phyloP scores from a whole-genome alignment of 139 green algal species.

The Zygnema cylindricum region DNA sequence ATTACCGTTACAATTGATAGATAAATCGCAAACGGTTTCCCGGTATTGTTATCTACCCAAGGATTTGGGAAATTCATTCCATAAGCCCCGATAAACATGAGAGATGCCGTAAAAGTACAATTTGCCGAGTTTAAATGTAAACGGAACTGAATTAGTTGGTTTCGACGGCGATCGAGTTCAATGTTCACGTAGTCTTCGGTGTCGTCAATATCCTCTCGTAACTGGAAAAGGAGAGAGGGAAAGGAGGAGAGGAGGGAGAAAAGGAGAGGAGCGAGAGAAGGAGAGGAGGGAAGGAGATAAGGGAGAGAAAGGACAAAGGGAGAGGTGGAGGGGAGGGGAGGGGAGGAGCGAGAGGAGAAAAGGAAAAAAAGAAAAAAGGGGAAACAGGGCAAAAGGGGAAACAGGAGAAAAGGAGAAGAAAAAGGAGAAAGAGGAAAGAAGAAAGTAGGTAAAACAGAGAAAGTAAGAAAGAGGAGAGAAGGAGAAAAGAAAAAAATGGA shows the following conservation, averaged over 20 bases:
- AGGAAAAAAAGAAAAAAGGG: neutral
- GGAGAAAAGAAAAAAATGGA: neutral
- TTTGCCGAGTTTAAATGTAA: neutral
- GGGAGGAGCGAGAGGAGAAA: neutral
- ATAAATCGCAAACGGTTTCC: neutral
- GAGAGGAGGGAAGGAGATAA: neutral
- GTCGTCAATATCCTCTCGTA: slow-evolving; percentile 95
- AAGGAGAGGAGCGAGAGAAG: slow-evolving; percentile 7
- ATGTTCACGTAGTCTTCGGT: slow-evolving; percentile 97
- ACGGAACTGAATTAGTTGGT: slow-evolving; percentile 40
- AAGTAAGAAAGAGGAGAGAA: neutral
- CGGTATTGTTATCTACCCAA: neutral
- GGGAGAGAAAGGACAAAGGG: neutral
- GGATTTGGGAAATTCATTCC: slow-evolving; percentile 3
- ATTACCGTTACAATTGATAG: neutral
- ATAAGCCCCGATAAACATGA: neutral
- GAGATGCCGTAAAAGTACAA: neutral
- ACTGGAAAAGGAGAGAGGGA: slow-evolving; percentile 21
- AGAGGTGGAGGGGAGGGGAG: neutral
- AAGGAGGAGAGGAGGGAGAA: neutral
- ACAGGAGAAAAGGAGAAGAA: neutral
- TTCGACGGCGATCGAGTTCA: slow-evolving; percentile 84
- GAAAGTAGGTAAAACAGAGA: neutral
- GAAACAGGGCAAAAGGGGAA: neutral
- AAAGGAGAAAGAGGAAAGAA: neutral